These are phyloP conservation scores for Erythrophleum fordii DNA, from an alignment of 306 rosid species.

Conservation along the genomic window DNA sequence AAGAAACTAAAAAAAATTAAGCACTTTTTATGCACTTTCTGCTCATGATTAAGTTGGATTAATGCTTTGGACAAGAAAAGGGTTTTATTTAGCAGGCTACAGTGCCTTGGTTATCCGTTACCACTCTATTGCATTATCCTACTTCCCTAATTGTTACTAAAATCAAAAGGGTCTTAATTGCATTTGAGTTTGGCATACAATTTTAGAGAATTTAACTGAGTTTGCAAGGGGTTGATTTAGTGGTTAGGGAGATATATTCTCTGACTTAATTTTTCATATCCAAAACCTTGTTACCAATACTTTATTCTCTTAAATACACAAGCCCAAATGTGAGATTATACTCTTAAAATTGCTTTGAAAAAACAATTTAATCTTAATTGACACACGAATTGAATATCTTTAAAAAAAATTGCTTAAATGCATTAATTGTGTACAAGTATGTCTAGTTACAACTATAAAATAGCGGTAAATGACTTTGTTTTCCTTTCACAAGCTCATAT, in stretches of 20 bases:
- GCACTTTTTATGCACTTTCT: neutral
- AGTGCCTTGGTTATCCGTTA: slow-evolving; percentile 38
- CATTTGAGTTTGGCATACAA: neutral
- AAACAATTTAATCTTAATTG: neutral
- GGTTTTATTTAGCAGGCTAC: slow-evolving; percentile 18
- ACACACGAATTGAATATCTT: neutral
- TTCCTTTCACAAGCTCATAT: slow-evolving; percentile 34
- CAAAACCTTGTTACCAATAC: neutral
- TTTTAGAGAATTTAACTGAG: neutral
- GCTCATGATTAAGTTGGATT: slow-evolving; percentile 21
- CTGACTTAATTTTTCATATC: too few species aligned
- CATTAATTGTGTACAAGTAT: too few species aligned
- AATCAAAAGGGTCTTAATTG: neutral
- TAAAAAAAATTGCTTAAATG: neutral
- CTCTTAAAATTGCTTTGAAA: too few species aligned
- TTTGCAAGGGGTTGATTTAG: too few species aligned
- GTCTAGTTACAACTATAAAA: neutral
- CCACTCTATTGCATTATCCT: neutral
- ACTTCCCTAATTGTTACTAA: neutral
- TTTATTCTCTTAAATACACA: neutral
- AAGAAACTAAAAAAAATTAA: neutral
- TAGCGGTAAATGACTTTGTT: neutral
- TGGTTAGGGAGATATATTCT: too few species aligned
- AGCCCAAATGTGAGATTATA: too few species aligned
- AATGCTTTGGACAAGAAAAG: slow-evolving; percentile 27